Base-by-base conservation (phyloP, 768 basidiomycete genomes). In the Sarcodon sp. region DNA sequence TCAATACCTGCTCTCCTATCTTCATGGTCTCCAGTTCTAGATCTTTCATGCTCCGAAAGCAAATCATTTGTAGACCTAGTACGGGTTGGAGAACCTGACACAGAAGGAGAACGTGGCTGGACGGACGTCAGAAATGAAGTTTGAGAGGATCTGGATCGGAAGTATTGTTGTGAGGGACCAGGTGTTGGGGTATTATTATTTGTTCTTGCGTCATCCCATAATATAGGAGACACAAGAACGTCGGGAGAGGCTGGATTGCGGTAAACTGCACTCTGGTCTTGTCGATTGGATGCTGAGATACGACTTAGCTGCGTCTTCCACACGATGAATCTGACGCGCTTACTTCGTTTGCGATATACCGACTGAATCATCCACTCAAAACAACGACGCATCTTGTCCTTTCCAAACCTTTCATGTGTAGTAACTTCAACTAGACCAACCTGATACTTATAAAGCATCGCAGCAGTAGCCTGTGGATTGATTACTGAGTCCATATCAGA, bases 381-480 rank as follows among this genome's bases (percentile, higher is more conserved):
- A 0, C 76, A 75, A 43, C 72, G 72, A 47, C 79, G 76, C 68
- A 92, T 84, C 66, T 83, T 87, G 37, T 70, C 69, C 59, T 76
- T 81, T 10, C 83, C 83, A 9, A 64, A 61, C 3, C 83, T 76
- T 18, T 69, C 66, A 6, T 64, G 60, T 39, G 66, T 73, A 4
- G 80, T 75, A 2, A 88, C 83, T 61, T 87, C 83, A 9, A 91
- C 79, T 31, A 96, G 64, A 7, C 89, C 87, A 7, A 83, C 77
- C 54, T 87, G 82, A 61, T 83, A 83, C 33, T 68, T 65, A 33
- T 71, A 64, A 37, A 84, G 68, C 37, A 80, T 60, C 15, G 63
- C 66, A 16, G 67, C 55, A 4, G 77, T 80, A 43, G 63, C 64
- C 47, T 69, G 64, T 8, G 83, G 77, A 53, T 82, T 72, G n/a